Conservation (phyloP, 805 yeast species). For the Metschnikowia noctiluminum region DNA sequence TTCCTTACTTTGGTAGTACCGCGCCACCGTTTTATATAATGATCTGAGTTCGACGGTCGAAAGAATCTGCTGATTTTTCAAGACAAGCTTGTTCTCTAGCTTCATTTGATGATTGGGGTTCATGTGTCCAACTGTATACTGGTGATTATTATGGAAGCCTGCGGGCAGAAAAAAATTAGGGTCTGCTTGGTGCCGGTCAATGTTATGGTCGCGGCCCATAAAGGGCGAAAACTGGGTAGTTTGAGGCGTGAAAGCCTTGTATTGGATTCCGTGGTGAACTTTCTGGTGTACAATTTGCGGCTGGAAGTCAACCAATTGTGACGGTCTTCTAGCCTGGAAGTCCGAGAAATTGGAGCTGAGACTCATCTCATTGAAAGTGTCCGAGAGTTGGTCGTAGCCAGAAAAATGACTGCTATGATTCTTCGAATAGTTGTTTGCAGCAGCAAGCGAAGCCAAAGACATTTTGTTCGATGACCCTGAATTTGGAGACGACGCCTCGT, state of each 20-base stretch:
- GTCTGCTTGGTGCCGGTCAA: not conserved
- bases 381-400: constrained; percentile 27
- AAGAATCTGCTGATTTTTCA: constrained; percentile 53
- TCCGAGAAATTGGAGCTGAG: constrained; percentile 34
- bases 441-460: constrained; percentile 28
- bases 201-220: not conserved
- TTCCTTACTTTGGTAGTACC: constrained; percentile 47
- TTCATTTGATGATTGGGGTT: constrained; percentile 21
- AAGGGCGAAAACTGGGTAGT: constrained; percentile 1
- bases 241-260: constrained; percentile 3
- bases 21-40: constrained; percentile 45
- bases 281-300: constrained; percentile 1
- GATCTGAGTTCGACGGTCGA: constrained; percentile 56
- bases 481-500: not conserved
- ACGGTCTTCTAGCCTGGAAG: constrained; percentile 42
- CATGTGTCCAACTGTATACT: not conserved
- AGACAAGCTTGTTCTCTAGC: constrained; percentile 61
- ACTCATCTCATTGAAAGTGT: constrained; percentile 27
- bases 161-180: not conserved
- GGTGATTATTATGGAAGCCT: not conserved
- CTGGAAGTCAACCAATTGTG: constrained; percentile 36
- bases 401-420: constrained; percentile 8
- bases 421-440: constrained; percentile 26
- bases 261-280: constrained; percentile 8
- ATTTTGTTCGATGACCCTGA: constrained; percentile 7